phyloP scores from a whole-genome alignment of 495 filamentous ascomycete genomes.

The Aspergillus sparsus region DNA sequence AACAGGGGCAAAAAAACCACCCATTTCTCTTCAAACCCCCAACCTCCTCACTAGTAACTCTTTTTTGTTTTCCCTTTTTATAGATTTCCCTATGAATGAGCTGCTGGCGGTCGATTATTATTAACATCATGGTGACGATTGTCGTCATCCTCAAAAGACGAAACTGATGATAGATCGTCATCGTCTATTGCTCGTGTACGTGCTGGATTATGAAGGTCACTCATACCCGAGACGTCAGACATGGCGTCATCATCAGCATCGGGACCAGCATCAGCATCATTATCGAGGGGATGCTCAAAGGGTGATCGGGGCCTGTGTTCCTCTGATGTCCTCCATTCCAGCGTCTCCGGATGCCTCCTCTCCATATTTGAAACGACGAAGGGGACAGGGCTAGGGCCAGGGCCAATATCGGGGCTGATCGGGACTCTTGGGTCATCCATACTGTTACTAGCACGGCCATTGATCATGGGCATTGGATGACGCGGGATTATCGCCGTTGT shows the following conservation, averaged over 20 bases:
- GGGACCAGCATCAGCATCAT: slow-evolving; percentile 22
- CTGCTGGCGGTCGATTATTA: neutral
- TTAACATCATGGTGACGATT: too few relatives aligned
- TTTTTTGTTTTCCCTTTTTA: neutral
- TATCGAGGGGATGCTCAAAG: slow-evolving; percentile 32
- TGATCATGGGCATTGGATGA: slow-evolving; percentile 7
- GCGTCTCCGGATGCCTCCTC: slow-evolving; percentile 5
- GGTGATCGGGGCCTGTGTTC: slow-evolving; percentile 27
- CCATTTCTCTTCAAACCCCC: neutral
- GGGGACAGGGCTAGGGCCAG: neutral
- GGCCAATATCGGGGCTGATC: neutral
- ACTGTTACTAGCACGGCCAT: slow-evolving; percentile 8
- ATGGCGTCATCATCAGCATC: slow-evolving; percentile 27
- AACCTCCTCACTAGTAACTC: neutral
- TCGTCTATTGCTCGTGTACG: slow-evolving; percentile 20
- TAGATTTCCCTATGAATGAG: neutral
- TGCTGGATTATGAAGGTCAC: slow-evolving; percentile 14
- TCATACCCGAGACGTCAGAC: slow-evolving; percentile 35
- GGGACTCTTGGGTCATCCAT: neutral
- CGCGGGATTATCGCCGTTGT: neutral
- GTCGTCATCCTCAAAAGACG: slow-evolving; percentile 34
- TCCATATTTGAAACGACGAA: neutral
- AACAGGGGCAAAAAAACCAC: neutral
- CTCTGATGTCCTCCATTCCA: slow-evolving; percentile 15
- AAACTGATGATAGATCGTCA: slow-evolving; percentile 43